Base-by-base conservation (phyloP, 768 basidiomycete species). In the Boletus patriciae region DNA sequence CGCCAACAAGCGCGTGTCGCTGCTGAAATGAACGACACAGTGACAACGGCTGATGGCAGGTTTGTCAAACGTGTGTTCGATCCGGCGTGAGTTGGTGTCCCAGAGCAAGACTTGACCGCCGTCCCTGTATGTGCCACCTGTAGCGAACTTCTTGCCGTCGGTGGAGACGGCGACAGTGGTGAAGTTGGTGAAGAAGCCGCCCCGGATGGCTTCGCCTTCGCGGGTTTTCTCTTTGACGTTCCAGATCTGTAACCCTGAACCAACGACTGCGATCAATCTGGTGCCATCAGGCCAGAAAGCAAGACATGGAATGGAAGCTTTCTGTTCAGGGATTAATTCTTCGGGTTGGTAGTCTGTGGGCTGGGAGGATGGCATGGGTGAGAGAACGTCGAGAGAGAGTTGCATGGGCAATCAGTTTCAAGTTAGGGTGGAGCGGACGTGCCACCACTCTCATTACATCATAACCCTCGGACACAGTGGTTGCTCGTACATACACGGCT, bases 261-360 rank as follows among this genome's bases (percentile, higher is more conserved):
- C 65, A 19, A 67, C 62, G 62, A 66, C 56, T 4, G 66, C 65
- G 19, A 66, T 66, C 25, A 66, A 61, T 56, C 62, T 57, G 42
- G 65, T 51, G 33, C 65, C 65, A 62, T 66, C 66, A 18, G 65
- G 62, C 65, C 62, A 66, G 62, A 66, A 66, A 31, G 66, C 58
- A 6, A 66, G 44, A 44, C 64, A 66, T 9, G 64, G 46, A 18
- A 66, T 46, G 41, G 62, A 12, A 1, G 56, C 44, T 33, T 45
- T 64, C 11, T 61, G 65, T 29, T 67, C 65, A 3, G 61, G 62
- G 13, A 66, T 61, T 2, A 67, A 47, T 23, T 58, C 65, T 25
- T 41, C 34, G 6, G 46, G 62, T n/a, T 64, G 57, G 11, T 21
- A n/a, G n/a, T 55, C 45, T 19, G 34, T 44, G 10, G 46, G 25